Base-by-base conservation (phyloP, 2,329 filamentous ascomycete genomes). In the Cadophora malorum region DNA sequence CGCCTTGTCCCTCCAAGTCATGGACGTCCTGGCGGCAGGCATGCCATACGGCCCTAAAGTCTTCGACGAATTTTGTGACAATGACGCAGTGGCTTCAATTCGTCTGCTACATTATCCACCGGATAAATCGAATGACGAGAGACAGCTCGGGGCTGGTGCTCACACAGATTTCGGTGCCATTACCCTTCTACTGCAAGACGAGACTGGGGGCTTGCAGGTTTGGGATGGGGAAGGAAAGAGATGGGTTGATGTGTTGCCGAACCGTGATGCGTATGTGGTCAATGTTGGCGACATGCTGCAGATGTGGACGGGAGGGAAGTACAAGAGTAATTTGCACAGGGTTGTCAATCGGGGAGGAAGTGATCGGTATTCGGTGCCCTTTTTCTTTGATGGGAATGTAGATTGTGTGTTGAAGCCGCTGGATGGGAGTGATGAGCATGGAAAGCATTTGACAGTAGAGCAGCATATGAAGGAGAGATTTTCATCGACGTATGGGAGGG, bases 141-240 rank as follows among this genome's bases (percentile, higher is more conserved):
- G 33, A 7, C 74, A 74, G 60, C 66, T 72, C 6, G 71, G 69
- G 4, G 82, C 74, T 7, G 72, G 83, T 0, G 83, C 82, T 1
- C 85, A 86, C 71, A 86, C 83, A 0, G 85, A 86, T 73, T 87
- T 84, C 69, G 83, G 84, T 1, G 81, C 82, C 41, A 81, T 87
- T 33, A 87, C 85, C 0, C 76, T 87, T 35, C 79, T 88, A 14
- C 78, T 86, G 12, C 84, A 86, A 69, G 83, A 84, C 69, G 75
- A 77, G 4, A 75, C 80, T 21, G 80, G 81, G 28, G 85, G 84
- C 0, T 79, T 88, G 4, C 80, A 88, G 70, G 85, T 87, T 5
- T 81, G 81, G 72, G 80, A 86, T 70, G 72, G 77, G 19, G 67
- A 76, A 9, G 58, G 59, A 3, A 80, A 78, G 3, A 74, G 78